Evolutionary conservation across 805 yeast species (phyloP).

Genomic region (Ogataea paradorogensis): DNA sequence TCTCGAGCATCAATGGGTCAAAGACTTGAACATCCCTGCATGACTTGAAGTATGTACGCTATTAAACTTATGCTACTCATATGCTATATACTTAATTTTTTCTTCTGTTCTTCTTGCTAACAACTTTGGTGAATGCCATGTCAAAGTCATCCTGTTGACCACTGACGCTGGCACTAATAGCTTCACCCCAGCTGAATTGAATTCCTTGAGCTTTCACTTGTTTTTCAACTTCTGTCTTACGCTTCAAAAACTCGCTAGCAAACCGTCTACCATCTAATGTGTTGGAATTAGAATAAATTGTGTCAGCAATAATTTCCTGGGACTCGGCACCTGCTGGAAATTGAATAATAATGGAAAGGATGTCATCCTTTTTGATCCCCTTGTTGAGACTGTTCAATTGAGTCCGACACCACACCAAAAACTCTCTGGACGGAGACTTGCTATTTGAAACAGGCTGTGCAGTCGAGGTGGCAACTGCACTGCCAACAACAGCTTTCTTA

Average conservation of each 20-base stretch:
- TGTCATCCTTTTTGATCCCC: constrained; percentile 74
- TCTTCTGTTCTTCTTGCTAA: constrained; percentile 56
- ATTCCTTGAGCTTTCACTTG: constrained; percentile 41
- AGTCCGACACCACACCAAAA: constrained; percentile 68
- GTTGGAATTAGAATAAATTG: constrained; percentile 82
- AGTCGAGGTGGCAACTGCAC: constrained; percentile 5
- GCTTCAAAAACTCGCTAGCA: constrained; percentile 83
- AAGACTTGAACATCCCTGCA: constrained; percentile 24
- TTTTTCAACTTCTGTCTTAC: constrained; percentile 69
- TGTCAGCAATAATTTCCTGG: constrained; percentile 83
- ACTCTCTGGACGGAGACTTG: constrained; percentile 52
- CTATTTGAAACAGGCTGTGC: constrained; percentile 1
- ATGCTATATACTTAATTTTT: constrained; percentile 23
- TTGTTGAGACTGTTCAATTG: constrained; percentile 65
- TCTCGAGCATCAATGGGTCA: constrained; percentile 32
- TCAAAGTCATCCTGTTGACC: constrained; percentile 50
- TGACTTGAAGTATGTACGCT: constrained; percentile 3
- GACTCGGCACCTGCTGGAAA: constrained; percentile 77
- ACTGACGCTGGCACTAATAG: constrained; percentile 32
- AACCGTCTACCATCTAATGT: constrained; percentile 94
- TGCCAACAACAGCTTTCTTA: constrained; percentile 8
- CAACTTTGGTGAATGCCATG: constrained; percentile 50
- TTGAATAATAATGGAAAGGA: constrained; percentile 74
- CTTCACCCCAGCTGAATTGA: constrained; percentile 69
- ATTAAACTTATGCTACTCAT: constrained; percentile 10